phyloP scores from a whole-genome alignment of 1,139 yeast species.

The Nakaseomyces delphensis region DNA sequence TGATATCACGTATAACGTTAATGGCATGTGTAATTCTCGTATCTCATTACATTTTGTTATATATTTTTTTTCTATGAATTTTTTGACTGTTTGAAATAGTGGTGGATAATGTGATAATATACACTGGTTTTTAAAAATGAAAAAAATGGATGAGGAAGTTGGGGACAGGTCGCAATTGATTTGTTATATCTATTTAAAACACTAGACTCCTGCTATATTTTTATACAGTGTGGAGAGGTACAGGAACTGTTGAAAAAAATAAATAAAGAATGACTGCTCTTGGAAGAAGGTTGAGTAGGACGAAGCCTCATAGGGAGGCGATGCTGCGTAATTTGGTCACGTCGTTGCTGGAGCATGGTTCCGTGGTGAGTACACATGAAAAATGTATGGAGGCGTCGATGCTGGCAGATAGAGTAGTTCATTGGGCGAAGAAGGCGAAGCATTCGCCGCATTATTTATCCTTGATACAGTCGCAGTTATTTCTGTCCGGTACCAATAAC shows the following conservation, averaged over 20 bases:
- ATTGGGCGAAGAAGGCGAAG: conserved; percentile 36
- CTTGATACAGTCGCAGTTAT: conserved; percentile 25
- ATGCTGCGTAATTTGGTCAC: conserved; percentile 55
- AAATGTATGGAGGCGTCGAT: conserved; percentile 61
- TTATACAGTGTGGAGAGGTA: background rate
- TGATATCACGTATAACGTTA: no score
- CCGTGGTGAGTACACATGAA: conserved; percentile 61
- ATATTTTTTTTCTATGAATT: no score
- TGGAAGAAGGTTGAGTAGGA: conserved; percentile 31
- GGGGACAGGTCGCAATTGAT: no score
- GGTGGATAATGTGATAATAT: no score
- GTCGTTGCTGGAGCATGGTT: conserved; percentile 58
- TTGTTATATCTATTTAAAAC: no score
- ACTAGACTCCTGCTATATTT: no score
- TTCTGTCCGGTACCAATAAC: conserved; percentile 27
- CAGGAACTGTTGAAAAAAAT: background rate
- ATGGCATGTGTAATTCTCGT: no score
- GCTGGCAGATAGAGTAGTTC: conserved; percentile 47
- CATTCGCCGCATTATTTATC: conserved; percentile 9
- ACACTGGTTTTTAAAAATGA: no score
- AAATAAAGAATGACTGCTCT: conserved; percentile 26
- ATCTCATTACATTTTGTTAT: no score
- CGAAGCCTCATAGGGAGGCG: conserved; percentile 44
- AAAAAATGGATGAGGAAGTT: no score
- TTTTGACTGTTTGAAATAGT: no score